A percentile compares a stretch with the other conserved stretches of the same genome.
Evolutionary conservation across 2,329 filamentous ascomycete species (phyloP).

Genomic region (Phialophora expanda): DNA sequence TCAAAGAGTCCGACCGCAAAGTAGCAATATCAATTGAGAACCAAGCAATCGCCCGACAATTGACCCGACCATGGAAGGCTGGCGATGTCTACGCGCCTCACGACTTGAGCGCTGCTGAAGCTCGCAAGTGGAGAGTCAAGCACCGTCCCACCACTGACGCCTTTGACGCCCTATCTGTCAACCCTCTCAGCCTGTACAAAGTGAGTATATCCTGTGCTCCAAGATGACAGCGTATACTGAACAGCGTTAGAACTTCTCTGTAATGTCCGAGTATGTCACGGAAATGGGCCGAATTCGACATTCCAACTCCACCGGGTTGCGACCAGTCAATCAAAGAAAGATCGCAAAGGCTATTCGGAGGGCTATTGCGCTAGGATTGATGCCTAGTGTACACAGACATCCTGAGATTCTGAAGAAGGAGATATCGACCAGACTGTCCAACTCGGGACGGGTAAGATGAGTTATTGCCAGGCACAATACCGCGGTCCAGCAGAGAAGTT

Average conservation of each 20-base stretch:
- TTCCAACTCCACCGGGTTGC: slow-evolving; percentile 74
- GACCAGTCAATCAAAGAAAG: slow-evolving; percentile 88
- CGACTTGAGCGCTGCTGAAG: slow-evolving; percentile 78
- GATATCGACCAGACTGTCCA: slow-evolving; percentile 40
- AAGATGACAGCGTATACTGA: slow-evolving; percentile 28
- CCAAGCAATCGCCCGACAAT: slow-evolving; percentile 47
- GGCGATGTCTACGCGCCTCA: slow-evolving; percentile 92
- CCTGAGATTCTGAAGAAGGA: slow-evolving; percentile 71
- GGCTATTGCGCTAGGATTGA: slow-evolving; percentile 84
- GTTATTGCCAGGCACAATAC: background rate
- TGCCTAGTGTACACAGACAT: slow-evolving; percentile 89
- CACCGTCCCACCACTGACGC: slow-evolving; percentile 67
- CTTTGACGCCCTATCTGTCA: slow-evolving; percentile 78
- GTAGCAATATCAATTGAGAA: slow-evolving; percentile 48
- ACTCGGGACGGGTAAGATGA: slow-evolving; percentile 18
- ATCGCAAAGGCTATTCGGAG: slow-evolving; percentile 91
- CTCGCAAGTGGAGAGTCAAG: slow-evolving; percentile 75
- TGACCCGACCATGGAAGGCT: slow-evolving; percentile 69
- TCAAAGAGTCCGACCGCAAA: slow-evolving; percentile 31
- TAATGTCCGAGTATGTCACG: slow-evolving; percentile 88
- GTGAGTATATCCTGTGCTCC: slow-evolving; percentile 54
- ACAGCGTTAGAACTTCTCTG: slow-evolving; percentile 76
- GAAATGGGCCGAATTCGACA: slow-evolving; percentile 83
- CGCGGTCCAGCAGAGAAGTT: background rate
- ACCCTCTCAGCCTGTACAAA: slow-evolving; percentile 85